Evolutionary conservation across 2,329 filamentous ascomycete genomes (phyloP).

Genomic region (Mollisiaceae sp.): DNA sequence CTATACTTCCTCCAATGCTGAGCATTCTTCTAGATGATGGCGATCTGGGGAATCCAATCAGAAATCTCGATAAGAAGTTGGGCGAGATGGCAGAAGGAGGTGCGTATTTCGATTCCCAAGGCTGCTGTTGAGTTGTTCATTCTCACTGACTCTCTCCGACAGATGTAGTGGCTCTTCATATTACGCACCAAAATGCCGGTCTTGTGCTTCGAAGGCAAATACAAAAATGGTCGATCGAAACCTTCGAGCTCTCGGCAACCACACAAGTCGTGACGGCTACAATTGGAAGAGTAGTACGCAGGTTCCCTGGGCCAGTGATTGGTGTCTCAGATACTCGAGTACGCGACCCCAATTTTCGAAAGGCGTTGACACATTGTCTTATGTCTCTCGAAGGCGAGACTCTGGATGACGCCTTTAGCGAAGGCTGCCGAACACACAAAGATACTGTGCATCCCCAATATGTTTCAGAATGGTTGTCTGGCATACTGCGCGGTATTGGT

Average conservation of each 20-base stretch:
- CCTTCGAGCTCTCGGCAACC: constrained; percentile 53
- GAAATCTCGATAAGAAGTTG: constrained; percentile 16
- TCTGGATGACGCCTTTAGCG: constrained; percentile 51
- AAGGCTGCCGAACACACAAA: constrained; percentile 37
- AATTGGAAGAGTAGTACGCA: constrained; percentile 47
- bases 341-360: constrained; percentile 36
- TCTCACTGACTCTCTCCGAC: constrained; percentile 11
- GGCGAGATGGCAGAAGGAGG: constrained; percentile 21
- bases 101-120: constrained; percentile 10
- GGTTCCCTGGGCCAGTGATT: constrained; percentile 49
- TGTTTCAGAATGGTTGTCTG: constrained; percentile 57
- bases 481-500: constrained; percentile 50
- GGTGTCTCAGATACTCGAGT: constrained; percentile 38
- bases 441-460: constrained; percentile 56
- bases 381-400: constrained; percentile 30
- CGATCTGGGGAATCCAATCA: constrained; percentile 8
- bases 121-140: too few relatives aligned
- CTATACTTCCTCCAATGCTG: constrained; percentile 21
- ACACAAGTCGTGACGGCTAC: constrained; percentile 46
- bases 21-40: constrained; percentile 15
- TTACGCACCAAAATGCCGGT: constrained; percentile 53
- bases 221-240: constrained; percentile 42
- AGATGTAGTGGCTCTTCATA: constrained; percentile 47
- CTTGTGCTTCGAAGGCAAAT: constrained; percentile 49
- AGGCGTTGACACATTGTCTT: constrained; percentile 29